A percentile compares a stretch with the other conserved stretches of the same genome.
These are phyloP conservation scores for Westerdykella ornata DNA, from an alignment of 2,329 filamentous ascomycete species.

Conservation along the genomic window DNA sequence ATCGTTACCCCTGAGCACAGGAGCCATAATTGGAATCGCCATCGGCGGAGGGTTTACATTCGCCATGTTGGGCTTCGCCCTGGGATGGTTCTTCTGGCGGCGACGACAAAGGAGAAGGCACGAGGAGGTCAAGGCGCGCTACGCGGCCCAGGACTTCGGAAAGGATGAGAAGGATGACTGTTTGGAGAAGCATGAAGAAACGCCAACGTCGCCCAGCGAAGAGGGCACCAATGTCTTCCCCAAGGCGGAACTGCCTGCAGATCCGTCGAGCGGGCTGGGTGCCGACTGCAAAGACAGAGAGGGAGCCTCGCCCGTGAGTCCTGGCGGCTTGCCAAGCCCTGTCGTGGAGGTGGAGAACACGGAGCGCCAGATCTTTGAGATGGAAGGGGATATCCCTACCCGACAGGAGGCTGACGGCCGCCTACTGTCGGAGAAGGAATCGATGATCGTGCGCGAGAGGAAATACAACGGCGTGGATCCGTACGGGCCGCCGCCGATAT, in stretches of 20 bases:
- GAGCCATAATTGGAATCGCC: conserved; percentile 42
- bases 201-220: conserved; percentile 16
- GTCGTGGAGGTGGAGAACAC: conserved; percentile 32
- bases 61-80: conserved; percentile 24
- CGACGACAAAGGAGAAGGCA: conserved; percentile 19
- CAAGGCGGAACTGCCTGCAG: conserved; percentile 42
- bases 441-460: conserved; percentile 41
- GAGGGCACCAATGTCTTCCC: conserved; percentile 35
- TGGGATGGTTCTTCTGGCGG: conserved; percentile 32
- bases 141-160: conserved; percentile 15
- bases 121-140: conserved; percentile 18
- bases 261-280: conserved; percentile 18
- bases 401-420: conserved; percentile 46
- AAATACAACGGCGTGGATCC: conserved; percentile 43
- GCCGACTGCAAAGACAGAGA: conserved; percentile 15
- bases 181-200: conserved; percentile 17
- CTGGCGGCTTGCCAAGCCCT: conserved; percentile 10
- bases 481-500: conserved; percentile 12
- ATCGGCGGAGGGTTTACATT: conserved; percentile 35
- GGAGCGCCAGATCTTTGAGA: conserved; percentile 42
- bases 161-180: conserved; percentile 16
- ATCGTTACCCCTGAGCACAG: conserved; percentile 18
- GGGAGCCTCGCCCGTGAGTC: conserved; percentile 6
- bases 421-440: conserved; percentile 45
- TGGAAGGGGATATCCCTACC: conserved; percentile 51